Base-by-base conservation (phyloP, 371 early-diverging fungal genomes). In the Haplosporangium sp. region DNA sequence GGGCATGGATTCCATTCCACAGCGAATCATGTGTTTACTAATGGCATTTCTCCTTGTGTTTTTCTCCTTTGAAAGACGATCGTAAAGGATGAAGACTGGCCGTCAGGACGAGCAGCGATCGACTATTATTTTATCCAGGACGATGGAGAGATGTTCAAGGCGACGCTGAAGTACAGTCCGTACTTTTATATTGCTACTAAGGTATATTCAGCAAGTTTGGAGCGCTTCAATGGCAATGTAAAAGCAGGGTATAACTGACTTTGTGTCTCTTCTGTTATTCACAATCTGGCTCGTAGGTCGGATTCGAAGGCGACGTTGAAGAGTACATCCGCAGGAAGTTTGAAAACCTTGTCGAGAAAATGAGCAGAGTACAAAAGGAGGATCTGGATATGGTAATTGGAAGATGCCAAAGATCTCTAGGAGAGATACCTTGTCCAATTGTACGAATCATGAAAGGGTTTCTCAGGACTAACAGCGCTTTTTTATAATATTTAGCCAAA, bases 91-190 rank as follows among this genome's bases (percentile, higher is more conserved):
- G 74, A 81, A 7, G 91, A 93, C 47, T 89, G 91, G 89, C 83
- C 87, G 13, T 73, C 81, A n/a, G 94, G 93, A 21, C 84, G 90
- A 66, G 81, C 95, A 0, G 98, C 91, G 0, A 92, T 96, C 2
- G 96, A 98, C 77, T 92, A 91, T 55, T 98, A 97, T 73, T 99
- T 99, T 74, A 82, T 97, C 36, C 91, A 94, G 58, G 95, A 95
- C 45, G 95, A 94, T 62, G 97, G 96, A 14, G 87, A 86, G 36
- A 89, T 91, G 12, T 99, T 99, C 86, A 98, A 96, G 73, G 85
- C 91, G 21, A 96, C 96, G 5, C 43, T 95, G 13, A 51, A 89
- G 9, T 95, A 93, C 80, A 88, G 90, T 54, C 98, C 99, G 0
- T 99, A 99, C 82, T 96, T 98, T 58, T 95, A 86, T 59, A 85